Percentiles rank a stretch among this genome's conserved stretches.
These are phyloP conservation scores for Fusarium chuoi DNA, from an alignment of 2,329 filamentous ascomycete genomes.

Conservation along the genomic window DNA sequence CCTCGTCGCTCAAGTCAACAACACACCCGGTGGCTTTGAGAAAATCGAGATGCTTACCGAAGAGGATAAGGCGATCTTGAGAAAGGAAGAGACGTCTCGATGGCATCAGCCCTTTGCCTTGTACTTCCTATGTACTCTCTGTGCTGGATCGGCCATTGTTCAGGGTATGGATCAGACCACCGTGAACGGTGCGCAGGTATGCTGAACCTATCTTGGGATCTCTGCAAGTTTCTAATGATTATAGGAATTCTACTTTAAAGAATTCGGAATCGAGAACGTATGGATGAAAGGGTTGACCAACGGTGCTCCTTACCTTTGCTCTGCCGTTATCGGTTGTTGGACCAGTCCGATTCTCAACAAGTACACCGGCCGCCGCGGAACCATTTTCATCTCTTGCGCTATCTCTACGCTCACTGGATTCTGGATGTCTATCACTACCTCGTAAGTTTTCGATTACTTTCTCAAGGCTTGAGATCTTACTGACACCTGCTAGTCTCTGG, in stretches of 20 bases:
- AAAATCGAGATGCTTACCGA: constrained; percentile 41
- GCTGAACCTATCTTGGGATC: fast-evolving
- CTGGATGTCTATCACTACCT: constrained; percentile 67
- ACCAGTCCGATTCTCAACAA: constrained; percentile 62
- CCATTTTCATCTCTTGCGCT: constrained; percentile 71
- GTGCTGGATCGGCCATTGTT: constrained; percentile 63
- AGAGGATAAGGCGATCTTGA: constrained; percentile 44
- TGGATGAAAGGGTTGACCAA: constrained; percentile 66
- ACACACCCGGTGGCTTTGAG: constrained; percentile 46
- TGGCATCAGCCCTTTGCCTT: constrained; percentile 49
- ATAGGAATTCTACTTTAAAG: constrained; percentile 50
- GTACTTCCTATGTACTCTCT: constrained; percentile 51
- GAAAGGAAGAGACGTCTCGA: constrained; percentile 44
- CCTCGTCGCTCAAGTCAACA: constrained; percentile 59
- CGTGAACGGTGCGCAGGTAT: constrained; percentile 70
- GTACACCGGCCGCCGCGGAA: constrained; percentile 70
- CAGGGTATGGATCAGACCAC: constrained; percentile 75
- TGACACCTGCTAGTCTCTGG: neutral
- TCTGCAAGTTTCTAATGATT: fast-evolving
- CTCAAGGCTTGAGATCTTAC: fast-evolving
- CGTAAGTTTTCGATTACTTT: constrained; percentile 54
- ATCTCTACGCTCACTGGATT: constrained; percentile 61
- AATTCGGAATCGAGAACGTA: constrained; percentile 50
- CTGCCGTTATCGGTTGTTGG: constrained; percentile 52
- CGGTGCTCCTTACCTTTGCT: constrained; percentile 64